Base-by-base conservation (phyloP, 2,329 filamentous ascomycete species). In the Diaporthe humulicola region DNA sequence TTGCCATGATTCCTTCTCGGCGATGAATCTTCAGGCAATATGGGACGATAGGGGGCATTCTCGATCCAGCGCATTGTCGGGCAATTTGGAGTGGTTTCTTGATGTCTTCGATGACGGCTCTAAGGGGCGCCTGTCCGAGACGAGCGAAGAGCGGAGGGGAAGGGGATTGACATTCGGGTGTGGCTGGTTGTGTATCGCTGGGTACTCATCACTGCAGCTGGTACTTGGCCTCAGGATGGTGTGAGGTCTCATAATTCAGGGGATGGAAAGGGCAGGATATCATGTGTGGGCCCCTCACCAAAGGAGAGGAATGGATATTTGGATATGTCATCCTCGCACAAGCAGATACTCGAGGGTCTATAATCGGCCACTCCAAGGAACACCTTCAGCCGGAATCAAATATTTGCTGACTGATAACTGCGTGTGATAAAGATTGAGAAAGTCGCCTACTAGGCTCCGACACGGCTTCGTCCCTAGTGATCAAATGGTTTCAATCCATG, bases 101-200 rank as follows among this genome's bases (percentile, higher is more conserved):
- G 60, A 14, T 64, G 17, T 48, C 40, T 30, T 22, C 19, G 60
- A 64, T 48, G 60, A 64, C 8, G 40, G 25, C 40, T 30, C 25
- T 28, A 4, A 48, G 38, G 40, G 33, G 60, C 40, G 60, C 60
- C 60, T 64, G 40, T 48, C 60, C 40, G 40, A 64, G 60, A 25
- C n/a, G 9, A 30, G 40, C 17, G n/a, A 7, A 15, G 22, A 19
- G 3, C 22, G 12, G 22, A 14, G 14, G n/a, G 14, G 4, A 36
- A 36, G 45, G 2, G 8, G 10, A 10, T 9, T 48, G 9, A 8
- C 10, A 8, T 9, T n/a, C 22, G n/a, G 9, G 9, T 9, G 22
- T 25, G 4, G 4, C 22, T n/a, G 12, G 1, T 50, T n/a, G 22
- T 3, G 9, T 22, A 12, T 12, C 22, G 3, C 45, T 6, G n/a